These are phyloP conservation scores for Darksidea phi DNA, from an alignment of 495 filamentous ascomycete genomes.

Conservation along the genomic window DNA sequence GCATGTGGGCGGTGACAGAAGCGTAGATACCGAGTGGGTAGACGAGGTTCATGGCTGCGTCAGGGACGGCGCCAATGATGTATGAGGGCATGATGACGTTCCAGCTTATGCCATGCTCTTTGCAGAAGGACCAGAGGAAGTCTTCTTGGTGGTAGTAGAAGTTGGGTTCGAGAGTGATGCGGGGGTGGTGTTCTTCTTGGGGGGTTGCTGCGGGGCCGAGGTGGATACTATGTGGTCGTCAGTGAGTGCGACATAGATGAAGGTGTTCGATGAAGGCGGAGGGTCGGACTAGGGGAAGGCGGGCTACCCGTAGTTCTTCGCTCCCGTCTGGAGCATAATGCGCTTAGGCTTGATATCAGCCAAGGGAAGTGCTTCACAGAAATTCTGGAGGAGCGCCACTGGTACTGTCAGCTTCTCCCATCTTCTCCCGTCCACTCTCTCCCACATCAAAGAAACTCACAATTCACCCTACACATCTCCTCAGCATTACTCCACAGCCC, in stretches of 20 bases:
- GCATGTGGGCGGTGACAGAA: constrained; percentile 46
- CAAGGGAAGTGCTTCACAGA: constrained; percentile 46
- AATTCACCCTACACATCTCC: constrained; percentile 48
- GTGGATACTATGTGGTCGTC: constrained; percentile 49
- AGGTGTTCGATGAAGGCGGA: background rate
- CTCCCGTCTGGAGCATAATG: constrained; percentile 53
- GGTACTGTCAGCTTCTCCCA: background rate
- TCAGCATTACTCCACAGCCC: constrained; percentile 51
- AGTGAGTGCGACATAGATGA: too few species aligned
- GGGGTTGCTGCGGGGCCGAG: constrained; percentile 49
- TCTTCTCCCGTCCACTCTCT: too few species aligned
- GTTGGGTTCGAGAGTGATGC: constrained; percentile 48
- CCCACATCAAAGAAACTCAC: constrained; percentile 17
- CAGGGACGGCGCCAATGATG: constrained; percentile 52
- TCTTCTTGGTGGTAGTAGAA: constrained; percentile 59
- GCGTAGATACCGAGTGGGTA: constrained; percentile 52
- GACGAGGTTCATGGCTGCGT: constrained; percentile 53
- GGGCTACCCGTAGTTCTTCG: constrained; percentile 50
- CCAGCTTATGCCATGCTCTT: constrained; percentile 38
- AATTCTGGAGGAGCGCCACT: constrained; percentile 48
- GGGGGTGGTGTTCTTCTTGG: constrained; percentile 49
- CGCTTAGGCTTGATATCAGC: constrained; percentile 48
- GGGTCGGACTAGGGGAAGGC: background rate
- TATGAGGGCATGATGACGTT: constrained; percentile 48
- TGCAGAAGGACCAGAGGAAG: constrained; percentile 43